These are phyloP conservation scores for Austroboletus eburneus DNA, from an alignment of 768 basidiomycete species.

Conservation along the genomic window DNA sequence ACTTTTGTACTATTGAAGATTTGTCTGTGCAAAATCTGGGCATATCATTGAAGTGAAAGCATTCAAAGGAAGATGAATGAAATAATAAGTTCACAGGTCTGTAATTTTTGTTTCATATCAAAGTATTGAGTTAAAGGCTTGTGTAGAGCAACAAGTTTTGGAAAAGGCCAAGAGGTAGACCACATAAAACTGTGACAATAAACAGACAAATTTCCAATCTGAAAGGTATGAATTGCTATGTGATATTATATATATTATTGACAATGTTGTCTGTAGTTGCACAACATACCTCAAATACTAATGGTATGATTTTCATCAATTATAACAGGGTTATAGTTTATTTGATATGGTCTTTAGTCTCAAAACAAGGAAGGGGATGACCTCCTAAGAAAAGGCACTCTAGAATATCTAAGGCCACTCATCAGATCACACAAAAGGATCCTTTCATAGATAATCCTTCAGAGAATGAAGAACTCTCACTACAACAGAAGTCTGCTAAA, in stretches of 20 bases:
- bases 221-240: not conserved
- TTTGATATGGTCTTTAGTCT: no score
- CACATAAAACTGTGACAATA: not conserved
- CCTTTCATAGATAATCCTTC: no score
- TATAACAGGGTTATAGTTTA: no score
- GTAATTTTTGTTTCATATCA: not conserved
- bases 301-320: no score
- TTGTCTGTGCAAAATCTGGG: no score
- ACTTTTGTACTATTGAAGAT: no score
- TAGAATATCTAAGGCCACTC: no score
- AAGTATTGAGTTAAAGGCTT: not conserved
- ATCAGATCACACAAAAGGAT: no score
- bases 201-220: not conserved
- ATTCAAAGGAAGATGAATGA: not conserved
- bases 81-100: not conserved
- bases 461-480: not conserved
- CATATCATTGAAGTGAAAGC: not conserved
- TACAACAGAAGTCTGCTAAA: not conserved
- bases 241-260: not conserved
- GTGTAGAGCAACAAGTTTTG: not conserved
- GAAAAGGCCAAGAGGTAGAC: not conserved
- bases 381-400: no score
- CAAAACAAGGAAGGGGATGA: no score
- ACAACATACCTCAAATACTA: no score
- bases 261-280: no score